These are phyloP conservation scores for Pythium insidiosum DNA, from an alignment of 352 stramenopile species.

Conservation along the genomic window DNA sequence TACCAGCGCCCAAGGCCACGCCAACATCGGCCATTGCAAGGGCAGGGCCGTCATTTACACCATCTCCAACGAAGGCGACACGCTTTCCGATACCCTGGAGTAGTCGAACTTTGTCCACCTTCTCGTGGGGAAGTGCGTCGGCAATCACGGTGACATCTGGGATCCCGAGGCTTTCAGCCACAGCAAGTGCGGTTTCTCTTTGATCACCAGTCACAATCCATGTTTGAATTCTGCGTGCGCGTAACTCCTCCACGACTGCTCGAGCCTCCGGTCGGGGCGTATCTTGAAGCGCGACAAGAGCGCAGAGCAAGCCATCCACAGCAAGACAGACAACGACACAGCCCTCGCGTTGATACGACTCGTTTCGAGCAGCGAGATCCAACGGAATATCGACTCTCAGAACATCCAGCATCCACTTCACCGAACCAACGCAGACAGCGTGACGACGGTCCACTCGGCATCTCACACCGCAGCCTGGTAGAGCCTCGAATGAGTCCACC, in stretches of 20 bases:
- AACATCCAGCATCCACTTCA: conserved; percentile 58
- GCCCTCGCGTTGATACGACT: conserved; percentile 33
- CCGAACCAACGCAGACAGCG: conserved; percentile 41
- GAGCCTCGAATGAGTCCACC: conserved; percentile 25
- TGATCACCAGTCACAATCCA: conserved; percentile 80
- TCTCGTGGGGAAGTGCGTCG: conserved; percentile 65
- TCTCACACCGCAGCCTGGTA: conserved; percentile 59
- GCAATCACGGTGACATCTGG: conserved; percentile 44
- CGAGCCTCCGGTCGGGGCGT: conserved; percentile 37
- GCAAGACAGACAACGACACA: conserved; percentile 55
- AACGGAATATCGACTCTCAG: conserved; percentile 31
- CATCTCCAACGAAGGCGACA: conserved; percentile 70
- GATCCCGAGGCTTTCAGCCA: conserved; percentile 43
- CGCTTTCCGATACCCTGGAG: conserved; percentile 62
- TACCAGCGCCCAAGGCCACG: conserved; percentile 53
- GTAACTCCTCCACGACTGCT: conserved; percentile 44
- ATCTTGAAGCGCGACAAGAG: conserved; percentile 47
- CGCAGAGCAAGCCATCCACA: conserved; percentile 40
- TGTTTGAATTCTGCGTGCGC: conserved; percentile 42
- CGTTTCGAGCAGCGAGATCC: conserved; percentile 34
- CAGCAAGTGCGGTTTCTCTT: conserved; percentile 37
- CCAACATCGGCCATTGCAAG: conserved; percentile 65
- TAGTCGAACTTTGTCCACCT: conserved; percentile 65
- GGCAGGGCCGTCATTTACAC: conserved; percentile 62
- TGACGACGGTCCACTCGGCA: conserved; percentile 23